A percentile compares a stretch with the other conserved stretches of the same genome.
phyloP scores from a whole-genome alignment of 1,284 basidiomycete genomes.

The Exobasidium rhododendri region DNA sequence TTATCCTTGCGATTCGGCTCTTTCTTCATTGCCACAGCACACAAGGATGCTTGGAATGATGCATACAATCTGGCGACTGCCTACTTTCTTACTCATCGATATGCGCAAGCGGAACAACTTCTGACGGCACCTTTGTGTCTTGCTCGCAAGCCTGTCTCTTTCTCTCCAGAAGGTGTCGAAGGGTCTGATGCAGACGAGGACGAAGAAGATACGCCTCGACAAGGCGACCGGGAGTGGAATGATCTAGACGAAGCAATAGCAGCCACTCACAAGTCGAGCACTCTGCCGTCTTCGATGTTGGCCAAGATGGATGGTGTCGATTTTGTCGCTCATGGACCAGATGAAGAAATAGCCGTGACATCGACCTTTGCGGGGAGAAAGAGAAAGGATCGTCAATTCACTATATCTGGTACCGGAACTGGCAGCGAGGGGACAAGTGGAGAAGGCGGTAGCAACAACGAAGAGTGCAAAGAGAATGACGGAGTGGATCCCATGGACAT shows the following conservation, averaged over 20 bases:
- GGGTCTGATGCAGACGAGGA: slow-evolving; percentile 16
- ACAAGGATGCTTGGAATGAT: slow-evolving; percentile 59
- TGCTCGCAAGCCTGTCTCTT: slow-evolving; percentile 17
- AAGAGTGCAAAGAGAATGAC: neutral
- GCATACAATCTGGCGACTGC: slow-evolving; percentile 98
- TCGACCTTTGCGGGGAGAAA: slow-evolving; percentile 20
- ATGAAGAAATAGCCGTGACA: neutral
- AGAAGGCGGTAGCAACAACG: neutral
- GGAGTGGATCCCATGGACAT: neutral
- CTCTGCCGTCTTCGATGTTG: slow-evolving; percentile 34
- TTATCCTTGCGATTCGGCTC: neutral
- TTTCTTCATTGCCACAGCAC: neutral
- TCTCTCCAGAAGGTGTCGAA: neutral
- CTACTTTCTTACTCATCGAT: slow-evolving; percentile 91
- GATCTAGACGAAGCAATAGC: slow-evolving; percentile 24
- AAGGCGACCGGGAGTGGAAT: slow-evolving; percentile 12
- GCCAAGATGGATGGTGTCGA: slow-evolving; percentile 11
- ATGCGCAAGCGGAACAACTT: slow-evolving; percentile 85
- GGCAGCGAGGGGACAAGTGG: slow-evolving; percentile 19
- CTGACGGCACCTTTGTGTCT: slow-evolving; percentile 72
- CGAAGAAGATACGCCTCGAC: neutral
- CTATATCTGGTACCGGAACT: slow-evolving; percentile 41
- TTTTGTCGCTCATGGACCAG: neutral
- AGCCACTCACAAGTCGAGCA: slow-evolving; percentile 29
- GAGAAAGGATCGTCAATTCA: slow-evolving; percentile 42